Evolutionary conservation across 495 filamentous ascomycete species (phyloP), one percentile per base, ranked within the genome.

Genomic region (Bacidia gigantensis): DNA sequence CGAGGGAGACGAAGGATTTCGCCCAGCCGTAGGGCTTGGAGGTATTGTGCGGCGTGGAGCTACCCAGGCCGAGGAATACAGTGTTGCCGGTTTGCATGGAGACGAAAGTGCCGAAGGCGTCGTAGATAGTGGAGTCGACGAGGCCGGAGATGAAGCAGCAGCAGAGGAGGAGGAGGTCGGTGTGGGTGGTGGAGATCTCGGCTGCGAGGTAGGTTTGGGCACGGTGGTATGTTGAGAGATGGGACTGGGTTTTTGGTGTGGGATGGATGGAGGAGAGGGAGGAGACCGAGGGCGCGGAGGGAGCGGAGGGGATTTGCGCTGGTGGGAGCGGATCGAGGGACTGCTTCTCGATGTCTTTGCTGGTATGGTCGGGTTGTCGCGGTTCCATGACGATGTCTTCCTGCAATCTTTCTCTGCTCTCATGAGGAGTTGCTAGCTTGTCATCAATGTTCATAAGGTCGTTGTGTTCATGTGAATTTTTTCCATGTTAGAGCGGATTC

Each of bases 71-170:
- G 43, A 82, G 69, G 72, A 83, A 80, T 60, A 83, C 75, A 24
- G 79, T 82, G 59, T 83, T 83, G 41, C 80, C 78, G 3, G 74
- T 78, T 58, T 77, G 74, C 74, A 77, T 77, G 21, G 70, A 72
- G 17, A 75, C 74, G 54, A 76, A 77, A 40, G 72, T 75, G 29
- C 71, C 69, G 52, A 75, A 77, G 2, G 73, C 72, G 35, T 73
- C 72, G 58, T 74, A 77, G 40, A 74, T 67, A 3, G 71, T 73
- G 53, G 72, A 72, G 53, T 77, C 74, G 7, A 74, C 65, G 1
- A 77, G 59, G 3, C 74, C 74, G 0, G 73, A 74, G 12, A 59
- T 66, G 43, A 76, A 62, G 53, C 72, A 76, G 57, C 74, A 77
- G 22, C 63, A 62, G 18, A 73, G 63, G 17, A 77, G 59, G 11